Percentiles rank a stretch among this genome's conserved stretches.
Evolutionary conservation across 768 basidiomycete species (phyloP).

Genomic region (Russula sp.): DNA sequence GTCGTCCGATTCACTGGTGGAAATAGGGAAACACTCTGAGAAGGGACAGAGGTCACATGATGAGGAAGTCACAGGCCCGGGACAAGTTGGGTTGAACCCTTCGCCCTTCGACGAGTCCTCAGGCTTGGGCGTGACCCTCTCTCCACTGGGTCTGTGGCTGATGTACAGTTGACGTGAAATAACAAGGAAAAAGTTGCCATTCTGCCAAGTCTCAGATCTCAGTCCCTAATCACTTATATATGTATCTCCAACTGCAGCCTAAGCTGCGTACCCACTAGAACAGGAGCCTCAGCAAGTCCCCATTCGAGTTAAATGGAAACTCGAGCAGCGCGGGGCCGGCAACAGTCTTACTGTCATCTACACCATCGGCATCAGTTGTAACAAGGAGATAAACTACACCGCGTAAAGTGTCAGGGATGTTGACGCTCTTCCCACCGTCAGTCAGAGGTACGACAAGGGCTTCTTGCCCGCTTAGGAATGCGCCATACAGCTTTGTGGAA

Average conservation of each 20-base stretch:
- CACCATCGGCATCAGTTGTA: conserved; percentile 12
- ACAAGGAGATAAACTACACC: conserved; percentile 19
- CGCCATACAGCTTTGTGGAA: conserved; percentile 16
- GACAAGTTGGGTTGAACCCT: no score
- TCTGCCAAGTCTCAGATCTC: background rate
- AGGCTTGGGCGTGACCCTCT: no score
- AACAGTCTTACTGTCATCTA: conserved; percentile 18
- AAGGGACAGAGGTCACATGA: no score
- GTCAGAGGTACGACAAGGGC: conserved; percentile 20
- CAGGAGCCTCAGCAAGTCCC: background rate
- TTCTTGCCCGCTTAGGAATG: conserved; percentile 20
- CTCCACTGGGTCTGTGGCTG: no score
- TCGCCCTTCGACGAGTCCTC: no score
- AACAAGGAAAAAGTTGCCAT: background rate
- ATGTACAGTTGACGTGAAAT: background rate
- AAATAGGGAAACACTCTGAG: no score
- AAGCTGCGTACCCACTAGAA: background rate
- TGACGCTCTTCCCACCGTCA: conserved; percentile 10
- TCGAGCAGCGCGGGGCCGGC: conserved; percentile 23
- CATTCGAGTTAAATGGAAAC: conserved; percentile 18
- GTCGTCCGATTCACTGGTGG: no score
- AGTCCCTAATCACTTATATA: background rate
- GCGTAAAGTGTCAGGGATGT: conserved; percentile 12
- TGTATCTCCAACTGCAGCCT: background rate
- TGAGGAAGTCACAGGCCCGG: no score